Conservation (phyloP, 352 stramenopile genomes). For the Globisporangium cylindrosporum region DNA sequence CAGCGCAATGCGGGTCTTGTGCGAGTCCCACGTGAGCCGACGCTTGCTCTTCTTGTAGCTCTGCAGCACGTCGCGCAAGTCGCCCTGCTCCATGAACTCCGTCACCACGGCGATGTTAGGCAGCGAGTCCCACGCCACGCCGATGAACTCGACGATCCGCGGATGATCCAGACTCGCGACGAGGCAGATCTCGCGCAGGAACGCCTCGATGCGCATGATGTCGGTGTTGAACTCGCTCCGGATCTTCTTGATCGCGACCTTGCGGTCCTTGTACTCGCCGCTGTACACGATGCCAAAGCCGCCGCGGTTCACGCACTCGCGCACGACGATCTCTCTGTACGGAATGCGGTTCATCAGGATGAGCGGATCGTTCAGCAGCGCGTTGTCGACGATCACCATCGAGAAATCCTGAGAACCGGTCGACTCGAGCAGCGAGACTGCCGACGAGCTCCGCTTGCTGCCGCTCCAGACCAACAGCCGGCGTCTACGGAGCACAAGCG, state of each 20-base stretch:
- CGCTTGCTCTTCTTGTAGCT: background rate
- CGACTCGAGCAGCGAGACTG: background rate
- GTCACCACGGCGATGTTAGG: background rate
- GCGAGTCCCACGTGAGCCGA: background rate
- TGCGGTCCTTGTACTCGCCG: conserved; percentile 17
- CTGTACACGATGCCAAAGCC: conserved; percentile 30
- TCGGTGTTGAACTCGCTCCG: conserved; percentile 16
- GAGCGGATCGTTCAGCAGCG: conserved; percentile 17
- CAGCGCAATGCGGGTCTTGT: background rate
- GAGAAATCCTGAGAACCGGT: conserved; percentile 4
- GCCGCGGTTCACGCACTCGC: conserved; percentile 16
- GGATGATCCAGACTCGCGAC: conserved; percentile 23
- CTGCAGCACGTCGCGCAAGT: background rate
- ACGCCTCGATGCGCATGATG: conserved; percentile 24
- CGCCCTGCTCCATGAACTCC: background rate
- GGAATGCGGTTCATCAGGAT: conserved; percentile 19
- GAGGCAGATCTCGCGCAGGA: conserved; percentile 26
- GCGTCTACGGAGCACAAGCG: background rate
- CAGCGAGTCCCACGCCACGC: background rate
- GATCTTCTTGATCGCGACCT: conserved; percentile 29
- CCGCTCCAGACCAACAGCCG: background rate
- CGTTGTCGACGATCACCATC: conserved; percentile 5
- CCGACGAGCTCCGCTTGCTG: background rate
- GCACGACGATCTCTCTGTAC: conserved; percentile 10
- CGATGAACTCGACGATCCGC: background rate